A percentile compares a stretch with the other conserved stretches of the same genome.
These are phyloP conservation scores for Diaporthe eres DNA, from an alignment of 2,329 filamentous ascomycete genomes.

Conservation along the genomic window DNA sequence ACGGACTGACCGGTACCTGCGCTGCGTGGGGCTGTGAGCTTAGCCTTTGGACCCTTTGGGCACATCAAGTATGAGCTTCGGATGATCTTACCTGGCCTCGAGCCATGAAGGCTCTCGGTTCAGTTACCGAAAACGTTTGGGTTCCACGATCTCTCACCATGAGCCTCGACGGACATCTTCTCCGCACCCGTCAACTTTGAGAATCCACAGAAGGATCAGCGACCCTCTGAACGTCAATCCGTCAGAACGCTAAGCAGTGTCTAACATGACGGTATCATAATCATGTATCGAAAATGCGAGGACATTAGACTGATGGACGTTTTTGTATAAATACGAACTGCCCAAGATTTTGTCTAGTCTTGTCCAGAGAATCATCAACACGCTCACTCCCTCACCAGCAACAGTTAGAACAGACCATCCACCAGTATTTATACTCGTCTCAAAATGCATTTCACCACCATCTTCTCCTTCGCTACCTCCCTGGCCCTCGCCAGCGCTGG, in stretches of 20 bases:
- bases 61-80: background rate
- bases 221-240: background rate
- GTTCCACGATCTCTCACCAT: background rate
- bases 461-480: slow-evolving; percentile 15
- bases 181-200: slow-evolving; percentile 4
- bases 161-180: background rate
- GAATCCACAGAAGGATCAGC: background rate
- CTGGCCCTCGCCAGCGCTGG: slow-evolving; percentile 12
- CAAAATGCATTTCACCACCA: slow-evolving; percentile 9
- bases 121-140: background rate
- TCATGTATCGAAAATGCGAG: background rate
- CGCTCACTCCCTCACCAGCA: background rate
- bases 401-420: background rate
- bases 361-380: background rate
- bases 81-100: background rate
- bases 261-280: background rate
- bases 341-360: background rate
- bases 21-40: slow-evolving; percentile 6
- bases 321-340: background rate
- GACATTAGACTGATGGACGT: background rate
- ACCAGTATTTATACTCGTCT: background rate
- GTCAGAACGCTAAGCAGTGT: background rate
- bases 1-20: background rate
- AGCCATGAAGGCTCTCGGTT: background rate
- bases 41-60: background rate